Conservation (phyloP, 805 yeast species). For the Tetrapisispora arboricola region DNA sequence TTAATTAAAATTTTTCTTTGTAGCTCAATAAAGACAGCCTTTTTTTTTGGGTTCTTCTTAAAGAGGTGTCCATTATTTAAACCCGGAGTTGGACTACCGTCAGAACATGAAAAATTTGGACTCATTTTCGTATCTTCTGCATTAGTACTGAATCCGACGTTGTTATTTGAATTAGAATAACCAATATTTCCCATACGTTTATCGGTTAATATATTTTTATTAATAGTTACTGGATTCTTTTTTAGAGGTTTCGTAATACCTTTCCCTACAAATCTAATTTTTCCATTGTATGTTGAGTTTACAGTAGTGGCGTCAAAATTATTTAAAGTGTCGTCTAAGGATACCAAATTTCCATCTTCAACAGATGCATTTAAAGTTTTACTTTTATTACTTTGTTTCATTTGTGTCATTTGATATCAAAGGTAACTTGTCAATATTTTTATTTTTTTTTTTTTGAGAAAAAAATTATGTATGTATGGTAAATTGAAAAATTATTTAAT, state of each 20-base stretch:
- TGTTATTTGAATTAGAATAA: background rate
- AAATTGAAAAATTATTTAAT: too few species aligned
- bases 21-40: background rate
- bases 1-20: background rate
- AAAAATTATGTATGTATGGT: too few species aligned
- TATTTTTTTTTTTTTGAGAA: too few species aligned
- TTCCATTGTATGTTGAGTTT: background rate
- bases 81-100: background rate
- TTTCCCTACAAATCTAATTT: slow-evolving; percentile 1
- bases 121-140: background rate
- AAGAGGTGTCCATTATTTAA: background rate
- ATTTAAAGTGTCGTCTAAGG: background rate
- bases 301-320: background rate
- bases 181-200: too few species aligned
- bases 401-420: background rate
- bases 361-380: background rate
- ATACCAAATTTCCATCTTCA: background rate
- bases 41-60: background rate
- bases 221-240: background rate
- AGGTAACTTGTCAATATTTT: background rate
- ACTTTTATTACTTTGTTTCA: background rate
- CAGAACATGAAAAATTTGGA: background rate
- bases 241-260: background rate
- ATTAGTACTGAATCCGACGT: background rate
- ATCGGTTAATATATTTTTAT: too few species aligned